Evolutionary conservation across 495 filamentous ascomycete genomes (phyloP).

Genomic region (Chaetomium fimeti): DNA sequence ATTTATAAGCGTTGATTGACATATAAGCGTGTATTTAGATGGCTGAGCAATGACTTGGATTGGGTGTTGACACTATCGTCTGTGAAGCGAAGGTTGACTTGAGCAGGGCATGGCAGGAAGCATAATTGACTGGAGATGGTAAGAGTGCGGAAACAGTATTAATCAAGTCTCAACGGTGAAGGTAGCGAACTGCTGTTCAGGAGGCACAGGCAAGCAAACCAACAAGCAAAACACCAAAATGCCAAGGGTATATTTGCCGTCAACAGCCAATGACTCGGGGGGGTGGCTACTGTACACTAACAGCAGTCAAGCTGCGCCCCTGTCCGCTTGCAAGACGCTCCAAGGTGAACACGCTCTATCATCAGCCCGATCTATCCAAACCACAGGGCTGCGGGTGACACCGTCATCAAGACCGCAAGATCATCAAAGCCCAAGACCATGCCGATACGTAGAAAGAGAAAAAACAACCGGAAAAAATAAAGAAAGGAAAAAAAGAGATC

Average conservation of each 20-base stretch:
- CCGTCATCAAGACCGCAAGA: not conserved
- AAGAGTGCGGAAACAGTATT: too few species aligned
- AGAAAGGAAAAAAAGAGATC: not conserved
- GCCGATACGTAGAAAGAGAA: not conserved
- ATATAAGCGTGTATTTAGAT: too few species aligned
- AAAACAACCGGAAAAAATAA: not conserved
- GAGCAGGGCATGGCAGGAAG: too few species aligned
- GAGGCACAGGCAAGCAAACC: not conserved
- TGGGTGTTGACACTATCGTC: too few species aligned
- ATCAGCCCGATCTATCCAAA: not conserved
- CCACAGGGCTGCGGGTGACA: not conserved
- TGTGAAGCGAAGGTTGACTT: too few species aligned
- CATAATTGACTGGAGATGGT: too few species aligned
- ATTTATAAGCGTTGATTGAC: too few species aligned
- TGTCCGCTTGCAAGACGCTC: not conserved
- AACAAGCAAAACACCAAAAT: not conserved
- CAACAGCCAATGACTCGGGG: not conserved
- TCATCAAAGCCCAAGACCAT: not conserved
- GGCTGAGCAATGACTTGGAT: too few species aligned
- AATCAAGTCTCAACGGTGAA: too few species aligned
- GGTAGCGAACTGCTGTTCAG: too few species aligned
- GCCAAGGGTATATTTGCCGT: conserved; percentile 3
- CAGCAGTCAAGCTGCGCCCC: not conserved
- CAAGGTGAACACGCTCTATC: not conserved
- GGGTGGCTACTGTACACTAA: too few species aligned